phyloP scores from a whole-genome alignment of 306 rosid genomes.

The Trifolium subterraneum region DNA sequence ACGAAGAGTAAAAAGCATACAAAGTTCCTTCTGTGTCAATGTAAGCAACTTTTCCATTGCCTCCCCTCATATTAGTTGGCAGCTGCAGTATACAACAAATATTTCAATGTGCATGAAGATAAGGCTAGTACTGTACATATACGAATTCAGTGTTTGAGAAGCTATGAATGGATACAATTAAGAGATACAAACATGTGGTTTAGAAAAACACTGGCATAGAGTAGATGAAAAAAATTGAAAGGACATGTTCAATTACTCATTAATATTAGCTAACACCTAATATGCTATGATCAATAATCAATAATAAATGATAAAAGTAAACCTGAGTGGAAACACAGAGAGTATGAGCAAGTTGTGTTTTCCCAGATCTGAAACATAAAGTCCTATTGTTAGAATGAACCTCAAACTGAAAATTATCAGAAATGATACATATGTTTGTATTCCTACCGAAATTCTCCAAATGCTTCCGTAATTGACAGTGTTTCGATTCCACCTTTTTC shows the following conservation, averaged over 20 bases:
- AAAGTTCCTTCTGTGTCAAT: constrained; percentile 98
- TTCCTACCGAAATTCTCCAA: constrained; percentile 92
- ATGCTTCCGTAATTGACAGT: constrained; percentile 88
- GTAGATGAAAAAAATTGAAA: not conserved
- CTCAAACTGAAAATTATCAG: constrained; percentile 8
- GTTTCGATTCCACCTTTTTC: constrained; percentile 91
- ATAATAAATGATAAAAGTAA: constrained; percentile 26
- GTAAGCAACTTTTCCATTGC: constrained; percentile 97
- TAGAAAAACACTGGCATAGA: constrained; percentile 7
- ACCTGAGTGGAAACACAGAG: constrained; percentile 98
- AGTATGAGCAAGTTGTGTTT: constrained; percentile 97
- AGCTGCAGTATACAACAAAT: constrained; percentile 56
- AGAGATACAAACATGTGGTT: constrained; percentile 8
- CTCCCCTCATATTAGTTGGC: constrained; percentile 88
- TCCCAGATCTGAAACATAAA: constrained; percentile 75
- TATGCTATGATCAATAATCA: constrained; percentile 11
- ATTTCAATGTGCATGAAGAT: constrained; percentile 23
- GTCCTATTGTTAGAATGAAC: constrained; percentile 26
- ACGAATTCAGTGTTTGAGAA: constrained; percentile 25
- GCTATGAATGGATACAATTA: constrained; percentile 13
- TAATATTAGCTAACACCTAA: constrained; percentile 20
- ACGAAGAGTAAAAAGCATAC: constrained; percentile 57
- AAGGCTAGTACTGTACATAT: constrained; percentile 8
- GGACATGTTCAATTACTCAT: not conserved
- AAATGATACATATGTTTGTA: constrained; percentile 2